These are phyloP conservation scores for Saccharomyces hybrid DNA, from an alignment of 1,139 yeast species.

Conservation along the genomic window DNA sequence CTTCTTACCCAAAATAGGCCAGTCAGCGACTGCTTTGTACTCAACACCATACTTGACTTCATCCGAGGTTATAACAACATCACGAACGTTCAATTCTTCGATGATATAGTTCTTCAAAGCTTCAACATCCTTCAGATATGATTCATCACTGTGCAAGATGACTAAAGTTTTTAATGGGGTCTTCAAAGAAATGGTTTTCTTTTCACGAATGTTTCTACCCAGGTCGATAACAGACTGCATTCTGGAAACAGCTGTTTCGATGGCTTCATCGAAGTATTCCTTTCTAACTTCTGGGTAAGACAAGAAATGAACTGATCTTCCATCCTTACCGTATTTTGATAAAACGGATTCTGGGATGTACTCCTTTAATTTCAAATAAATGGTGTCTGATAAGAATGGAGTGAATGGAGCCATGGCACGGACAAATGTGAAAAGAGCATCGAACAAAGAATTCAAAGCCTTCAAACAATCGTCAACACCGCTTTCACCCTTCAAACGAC, in stretches of 20 bases:
- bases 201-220: conserved; percentile 95
- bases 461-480: conserved; percentile 75
- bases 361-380: conserved; percentile 67
- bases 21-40: conserved; percentile 92
- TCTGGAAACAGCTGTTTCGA: conserved; percentile 79
- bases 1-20: conserved; percentile 98
- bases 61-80: conserved; percentile 77
- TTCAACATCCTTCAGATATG: conserved; percentile 69
- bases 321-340: conserved; percentile 43
- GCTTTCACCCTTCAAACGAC: conserved; percentile 91
- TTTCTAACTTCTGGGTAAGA: conserved; percentile 79
- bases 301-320: conserved; percentile 87
- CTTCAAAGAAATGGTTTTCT: conserved; percentile 86
- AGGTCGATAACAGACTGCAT: conserved; percentile 96
- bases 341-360: conserved; percentile 49
- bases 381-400: conserved; percentile 87
- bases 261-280: conserved; percentile 69
- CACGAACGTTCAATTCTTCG: conserved; percentile 91
- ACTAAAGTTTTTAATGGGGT: conserved; percentile 87
- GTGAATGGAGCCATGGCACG: conserved; percentile 99
- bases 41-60: conserved; percentile 88
- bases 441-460: conserved; percentile 85
- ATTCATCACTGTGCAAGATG: conserved; percentile 71
- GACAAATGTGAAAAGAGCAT: conserved; percentile 77
- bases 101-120: conserved; percentile 69